Percentiles rank a stretch among this genome's conserved stretches.
phyloP scores from a whole-genome alignment of 1,284 basidiomycete genomes.

The Xerocomus nothofagi region DNA sequence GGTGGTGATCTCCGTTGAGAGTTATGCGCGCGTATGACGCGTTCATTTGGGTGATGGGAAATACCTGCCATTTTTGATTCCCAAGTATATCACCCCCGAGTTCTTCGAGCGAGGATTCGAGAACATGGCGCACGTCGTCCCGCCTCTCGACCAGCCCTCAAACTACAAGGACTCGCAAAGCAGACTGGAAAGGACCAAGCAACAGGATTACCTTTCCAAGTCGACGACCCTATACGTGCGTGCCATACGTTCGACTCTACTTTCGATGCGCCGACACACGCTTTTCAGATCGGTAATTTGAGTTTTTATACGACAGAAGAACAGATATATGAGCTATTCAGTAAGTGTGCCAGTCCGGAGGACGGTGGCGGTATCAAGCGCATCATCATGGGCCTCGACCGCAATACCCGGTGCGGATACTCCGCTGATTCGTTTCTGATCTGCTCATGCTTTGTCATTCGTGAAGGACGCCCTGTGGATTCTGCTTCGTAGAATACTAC shows the following conservation, averaged over 20 bases:
- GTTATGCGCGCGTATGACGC: conserved; percentile 33
- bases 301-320: conserved; percentile 99
- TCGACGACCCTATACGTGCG: conserved; percentile 79
- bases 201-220: conserved; percentile 68
- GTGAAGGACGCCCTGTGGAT: conserved; percentile 93
- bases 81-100: neutral
- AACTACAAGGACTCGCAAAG: conserved; percentile 93
- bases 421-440: conserved; percentile 1
- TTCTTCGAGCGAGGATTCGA: too few relatives aligned
- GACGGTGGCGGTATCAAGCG: conserved; percentile 96
- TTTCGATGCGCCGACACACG: conserved; percentile 3
- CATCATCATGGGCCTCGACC: conserved; percentile 99
- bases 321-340: conserved; percentile 98
- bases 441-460: conserved; percentile 5
- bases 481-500: conserved; percentile 99
- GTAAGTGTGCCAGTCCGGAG: conserved; percentile 85
- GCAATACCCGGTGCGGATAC: conserved; percentile 78
- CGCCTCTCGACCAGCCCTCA: conserved; percentile 86
- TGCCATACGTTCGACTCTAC: conserved; percentile 11
- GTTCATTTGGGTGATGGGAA: conserved; percentile 32
- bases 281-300: conserved; percentile 84
- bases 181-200: conserved; percentile 68
- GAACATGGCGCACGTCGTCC: conserved; percentile 84
- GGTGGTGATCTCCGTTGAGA: conserved; percentile 23
- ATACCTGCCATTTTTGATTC: conserved; percentile 21